Base-by-base conservation (phyloP, 495 filamentous ascomycete species). In the Penicillium diatomitis region DNA sequence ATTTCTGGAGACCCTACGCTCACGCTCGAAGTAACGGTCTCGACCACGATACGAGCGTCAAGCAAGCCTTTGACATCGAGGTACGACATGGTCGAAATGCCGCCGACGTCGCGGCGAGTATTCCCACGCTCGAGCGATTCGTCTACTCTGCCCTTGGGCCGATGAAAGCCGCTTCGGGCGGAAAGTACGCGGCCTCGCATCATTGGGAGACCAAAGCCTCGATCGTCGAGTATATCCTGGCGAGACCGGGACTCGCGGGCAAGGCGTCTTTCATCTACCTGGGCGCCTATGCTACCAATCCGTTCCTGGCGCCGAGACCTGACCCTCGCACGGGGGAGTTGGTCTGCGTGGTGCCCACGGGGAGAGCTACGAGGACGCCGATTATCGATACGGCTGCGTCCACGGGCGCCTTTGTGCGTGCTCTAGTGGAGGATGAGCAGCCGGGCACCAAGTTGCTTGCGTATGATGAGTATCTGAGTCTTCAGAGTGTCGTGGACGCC, bases 81-180 rank as follows among this genome's bases (percentile, higher is more conserved):
- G 43, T 76, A 3, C 55, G 58, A 30, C 70, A 78, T 35, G 70
- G 69, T 3, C 73, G 70, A 48, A 79, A 75, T 41, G 63, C 76
- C 11, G 68, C 67, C 5, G 67, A 78, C 50, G 72, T 71, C 4
- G 75, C 74, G 1, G 66, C 76, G 8, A 59, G 51, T 0, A 60
- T 71, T 1, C 63, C 64, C 12, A 69, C 66, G 2, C 69, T 79
- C 12, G 67, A 78, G 42, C 60, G 76, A 32, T 62, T 80, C 38
- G 51, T 77, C 8, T 74, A 70, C 47, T 71, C 68, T 0, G 65
- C 64, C 1, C 53, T 73, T 4, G 60, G 57, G 0, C 59, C 64
- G 0, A 64, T 66, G 45, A 62, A 56, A 9, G 49, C 46, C 4
- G 58, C 57, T 1, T 69, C 67, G 0, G 42, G 51, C 0, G 71